Conservation (phyloP, 2,329 filamentous ascomycete genomes). For the Calonectria pseudoreteaudii region DNA sequence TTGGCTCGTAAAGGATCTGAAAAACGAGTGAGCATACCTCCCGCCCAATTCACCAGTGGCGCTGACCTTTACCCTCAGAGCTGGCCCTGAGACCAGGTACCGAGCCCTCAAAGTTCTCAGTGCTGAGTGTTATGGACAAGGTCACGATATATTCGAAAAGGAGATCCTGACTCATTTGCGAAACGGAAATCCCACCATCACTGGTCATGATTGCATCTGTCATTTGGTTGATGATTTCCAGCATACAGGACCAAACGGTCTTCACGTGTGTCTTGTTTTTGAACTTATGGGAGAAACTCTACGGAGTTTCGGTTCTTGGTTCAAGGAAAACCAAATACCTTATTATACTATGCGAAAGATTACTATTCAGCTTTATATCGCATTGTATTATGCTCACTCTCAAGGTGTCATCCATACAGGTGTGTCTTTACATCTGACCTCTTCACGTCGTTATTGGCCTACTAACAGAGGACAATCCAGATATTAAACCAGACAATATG, state of each 20-base stretch:
- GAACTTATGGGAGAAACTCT: constrained; percentile 45
- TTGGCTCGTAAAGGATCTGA: not conserved
- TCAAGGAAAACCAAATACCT: constrained; percentile 27
- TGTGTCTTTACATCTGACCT: not conserved
- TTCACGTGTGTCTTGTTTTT: constrained; percentile 45
- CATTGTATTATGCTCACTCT: constrained; percentile 35
- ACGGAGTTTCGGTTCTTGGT: constrained; percentile 30
- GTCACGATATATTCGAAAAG: constrained; percentile 30
- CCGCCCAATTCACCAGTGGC: no score
- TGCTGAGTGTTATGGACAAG: constrained; percentile 17
- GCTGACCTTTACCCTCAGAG: no score
- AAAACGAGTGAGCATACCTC: not conserved
- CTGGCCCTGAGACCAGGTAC: constrained; percentile 26
- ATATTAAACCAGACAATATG: constrained; percentile 31
- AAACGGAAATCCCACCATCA: constrained; percentile 8
- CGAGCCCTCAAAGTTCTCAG: constrained; percentile 44
- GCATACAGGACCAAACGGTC: constrained; percentile 45
- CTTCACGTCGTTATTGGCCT: not conserved
- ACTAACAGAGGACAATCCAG: not conserved
- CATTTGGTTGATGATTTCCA: constrained; percentile 41
- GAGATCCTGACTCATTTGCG: constrained; percentile 33
- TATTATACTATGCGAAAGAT: constrained; percentile 26
- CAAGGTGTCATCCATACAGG: constrained; percentile 38
- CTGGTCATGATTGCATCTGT: constrained; percentile 22
- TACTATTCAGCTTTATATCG: constrained; percentile 30